A percentile compares a stretch with the other conserved stretches of the same genome.
phyloP scores from a whole-genome alignment of 257 asterid species.

The Schizonepeta tenuifolia region DNA sequence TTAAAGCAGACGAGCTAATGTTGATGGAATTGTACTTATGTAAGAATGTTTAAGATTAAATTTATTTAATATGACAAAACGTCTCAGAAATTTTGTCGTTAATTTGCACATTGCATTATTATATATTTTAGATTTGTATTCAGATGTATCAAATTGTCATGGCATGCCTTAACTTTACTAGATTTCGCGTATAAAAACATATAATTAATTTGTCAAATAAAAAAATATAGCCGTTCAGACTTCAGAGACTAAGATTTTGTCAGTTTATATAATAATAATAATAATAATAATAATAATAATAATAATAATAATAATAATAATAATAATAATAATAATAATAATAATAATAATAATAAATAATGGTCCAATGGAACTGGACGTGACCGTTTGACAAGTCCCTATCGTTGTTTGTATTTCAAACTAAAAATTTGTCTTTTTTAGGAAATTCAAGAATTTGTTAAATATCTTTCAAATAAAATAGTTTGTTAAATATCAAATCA shows the following conservation, averaged over 20 bases:
- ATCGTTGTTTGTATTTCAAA: slow-evolving; percentile 13
- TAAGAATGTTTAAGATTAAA: not conserved
- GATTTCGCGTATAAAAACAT: not conserved
- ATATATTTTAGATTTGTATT: not conserved
- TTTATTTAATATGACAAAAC: not conserved
- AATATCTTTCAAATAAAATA: no score
- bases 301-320: not conserved
- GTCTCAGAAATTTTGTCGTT: not conserved
- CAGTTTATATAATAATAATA: not conserved
- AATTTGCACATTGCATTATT: not conserved
- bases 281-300: not conserved
- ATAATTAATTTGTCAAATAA: not conserved
- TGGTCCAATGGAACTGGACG: slow-evolving; percentile 12
- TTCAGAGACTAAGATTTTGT: not conserved
- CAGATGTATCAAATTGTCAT: not conserved
- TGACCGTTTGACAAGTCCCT: slow-evolving; percentile 23
- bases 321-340: not conserved
- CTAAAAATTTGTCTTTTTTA: no score
- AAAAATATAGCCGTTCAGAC: not conserved
- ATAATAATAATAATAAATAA: not conserved
- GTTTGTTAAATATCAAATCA: not conserved
- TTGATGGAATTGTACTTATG: not conserved
- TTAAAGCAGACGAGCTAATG: not conserved
- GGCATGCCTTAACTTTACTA: not conserved
- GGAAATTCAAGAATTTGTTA: no score